Percentiles rank a stretch among this genome's conserved stretches.
Evolutionary conservation across 2,329 filamentous ascomycete genomes (phyloP).

Genomic region (Grosmannia serpens): DNA sequence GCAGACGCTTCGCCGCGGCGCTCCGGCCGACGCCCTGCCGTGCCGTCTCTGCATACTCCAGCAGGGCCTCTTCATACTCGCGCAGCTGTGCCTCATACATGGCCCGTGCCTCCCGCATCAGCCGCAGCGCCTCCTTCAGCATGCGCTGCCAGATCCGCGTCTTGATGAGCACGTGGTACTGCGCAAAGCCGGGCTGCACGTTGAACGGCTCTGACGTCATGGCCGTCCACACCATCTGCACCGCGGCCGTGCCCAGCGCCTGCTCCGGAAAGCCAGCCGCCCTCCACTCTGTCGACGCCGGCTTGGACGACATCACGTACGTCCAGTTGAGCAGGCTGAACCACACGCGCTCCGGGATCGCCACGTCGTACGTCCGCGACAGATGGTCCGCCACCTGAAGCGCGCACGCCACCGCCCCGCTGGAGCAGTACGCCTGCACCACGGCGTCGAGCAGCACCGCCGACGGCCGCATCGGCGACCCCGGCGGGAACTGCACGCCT

Average conservation of each 20-base stretch:
- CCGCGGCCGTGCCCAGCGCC: constrained; percentile 24
- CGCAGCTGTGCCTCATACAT: constrained; percentile 17
- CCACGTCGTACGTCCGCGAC: constrained; percentile 45
- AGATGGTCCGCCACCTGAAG: constrained; percentile 50
- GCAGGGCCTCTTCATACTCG: constrained; percentile 13
- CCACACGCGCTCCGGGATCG: constrained; percentile 50
- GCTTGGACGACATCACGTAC: constrained; percentile 39
- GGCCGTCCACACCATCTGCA: constrained; percentile 42
- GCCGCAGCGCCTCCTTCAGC: constrained; percentile 11
- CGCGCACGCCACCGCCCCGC: constrained; percentile 48
- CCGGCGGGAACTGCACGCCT: constrained; percentile 27
- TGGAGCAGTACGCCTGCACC: constrained; percentile 58
- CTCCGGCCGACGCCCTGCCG: constrained; percentile 13
- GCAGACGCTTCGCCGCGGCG: constrained; percentile 12
- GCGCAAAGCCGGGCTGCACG: constrained; percentile 42
- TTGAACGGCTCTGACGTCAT: constrained; percentile 50
- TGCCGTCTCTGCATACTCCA: constrained; percentile 15
- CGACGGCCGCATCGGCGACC: constrained; percentile 48
- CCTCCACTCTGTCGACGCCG: constrained; percentile 24
- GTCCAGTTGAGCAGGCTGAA: constrained; percentile 56
- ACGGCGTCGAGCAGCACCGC: constrained; percentile 48
- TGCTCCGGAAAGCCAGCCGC: constrained; percentile 19
- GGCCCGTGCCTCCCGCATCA: constrained; percentile 17
- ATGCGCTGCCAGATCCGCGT: constrained; percentile 20
- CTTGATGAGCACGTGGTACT: constrained; percentile 35